These are phyloP conservation scores for Candida tibetensis DNA, from an alignment of 805 yeast genomes.

Conservation along the genomic window DNA sequence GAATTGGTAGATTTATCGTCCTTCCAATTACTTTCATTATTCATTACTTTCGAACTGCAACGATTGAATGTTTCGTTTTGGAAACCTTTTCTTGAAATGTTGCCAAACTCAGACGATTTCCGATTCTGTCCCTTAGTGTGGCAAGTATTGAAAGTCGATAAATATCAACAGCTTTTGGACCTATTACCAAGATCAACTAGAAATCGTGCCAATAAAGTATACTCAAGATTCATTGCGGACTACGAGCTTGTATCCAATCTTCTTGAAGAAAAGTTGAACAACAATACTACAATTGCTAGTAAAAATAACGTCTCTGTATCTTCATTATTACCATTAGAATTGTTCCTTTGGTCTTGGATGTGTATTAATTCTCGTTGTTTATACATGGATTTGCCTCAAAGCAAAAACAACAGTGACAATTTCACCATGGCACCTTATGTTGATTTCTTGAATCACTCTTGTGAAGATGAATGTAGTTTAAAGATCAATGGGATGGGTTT, in stretches of 20 bases:
- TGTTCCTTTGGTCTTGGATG: constrained; percentile 72
- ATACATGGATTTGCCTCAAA: constrained; percentile 64
- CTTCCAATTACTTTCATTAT: constrained; percentile 58
- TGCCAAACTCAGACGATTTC: constrained; percentile 60
- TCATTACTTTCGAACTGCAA: constrained; percentile 42
- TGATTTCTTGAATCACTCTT: constrained; percentile 79
- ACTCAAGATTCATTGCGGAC: constrained; percentile 45
- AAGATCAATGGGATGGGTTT: constrained; percentile 49
- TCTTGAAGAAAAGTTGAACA: constrained; percentile 13
- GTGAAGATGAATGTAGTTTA: constrained; percentile 52
- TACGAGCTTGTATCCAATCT: constrained; percentile 32
- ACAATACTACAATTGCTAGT: neutral
- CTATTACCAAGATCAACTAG: constrained; percentile 45
- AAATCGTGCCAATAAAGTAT: constrained; percentile 41
- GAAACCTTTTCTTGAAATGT: constrained; percentile 63
- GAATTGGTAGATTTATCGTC: constrained; percentile 48
- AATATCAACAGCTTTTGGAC: constrained; percentile 25
- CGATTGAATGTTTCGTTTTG: constrained; percentile 51
- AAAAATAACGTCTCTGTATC: neutral
- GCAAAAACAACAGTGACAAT: constrained; percentile 53
- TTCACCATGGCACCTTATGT: constrained; percentile 91
- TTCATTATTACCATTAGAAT: constrained; percentile 14
- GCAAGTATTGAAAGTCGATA: constrained; percentile 37
- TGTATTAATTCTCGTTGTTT: constrained; percentile 90
- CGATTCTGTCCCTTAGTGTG: constrained; percentile 61